Base-by-base conservation (phyloP, 129 eudicot species). In the Smallanthus sonchifolius region DNA sequence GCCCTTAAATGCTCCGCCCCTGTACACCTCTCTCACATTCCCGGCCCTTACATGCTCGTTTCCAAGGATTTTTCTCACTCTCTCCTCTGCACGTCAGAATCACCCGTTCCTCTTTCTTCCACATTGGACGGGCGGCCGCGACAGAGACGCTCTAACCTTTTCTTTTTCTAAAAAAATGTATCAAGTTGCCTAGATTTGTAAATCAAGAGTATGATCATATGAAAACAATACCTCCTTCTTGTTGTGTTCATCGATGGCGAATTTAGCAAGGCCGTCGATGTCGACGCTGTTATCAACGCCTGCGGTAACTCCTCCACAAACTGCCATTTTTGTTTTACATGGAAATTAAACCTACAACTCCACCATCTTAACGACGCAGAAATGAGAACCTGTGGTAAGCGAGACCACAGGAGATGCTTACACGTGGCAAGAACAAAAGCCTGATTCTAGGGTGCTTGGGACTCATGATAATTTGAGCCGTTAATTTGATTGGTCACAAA, bases 221-320 rank as follows among this genome's bases (percentile, higher is more conserved):
- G 57, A 51, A 54, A n/a, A 69, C 16, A 20, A n/a, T 65, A 54
- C 87, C 85, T 83, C 82, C 62, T 80, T 86, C 67, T 62, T 76
- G 79, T 87, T 84, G 79, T 87, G 84, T 11, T 84, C 84, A 48
- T 69, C 79, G 47, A 87, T 67, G 47, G 88, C 88, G 45, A 84
- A 87, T n/a, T 70, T 75, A 65, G 92, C 92, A 69, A 87, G 88
- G 38, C 19, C 35, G 0, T 81, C 83, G 15, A 78, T 43, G 55
- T 84, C 88, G 24, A 82, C 77, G 77, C 74, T 79, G 81, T 87
- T 81, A 24, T 76, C 65, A 0, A 75, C 80, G 64, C 81, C 91
- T 70, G 75, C 68, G 63, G 77, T 54, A 64, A 84, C 65, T 44
- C 83, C 86, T 40, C 92, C 88, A 17, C 64, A 6, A n/a, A 43